phyloP scores from a whole-genome alignment of 257 asterid genomes.

The Plantago major region DNA sequence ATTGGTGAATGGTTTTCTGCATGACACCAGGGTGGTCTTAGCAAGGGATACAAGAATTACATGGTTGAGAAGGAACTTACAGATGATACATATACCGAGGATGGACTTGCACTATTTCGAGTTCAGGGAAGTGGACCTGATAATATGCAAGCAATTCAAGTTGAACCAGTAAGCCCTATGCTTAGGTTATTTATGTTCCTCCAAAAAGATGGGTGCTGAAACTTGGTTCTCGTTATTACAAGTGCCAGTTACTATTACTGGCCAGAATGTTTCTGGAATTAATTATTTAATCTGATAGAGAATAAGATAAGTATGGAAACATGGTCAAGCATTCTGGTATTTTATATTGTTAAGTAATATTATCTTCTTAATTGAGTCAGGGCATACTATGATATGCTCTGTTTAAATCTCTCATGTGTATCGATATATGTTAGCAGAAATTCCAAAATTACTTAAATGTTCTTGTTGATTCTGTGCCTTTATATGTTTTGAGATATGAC shows the following conservation, averaged over 20 bases:
- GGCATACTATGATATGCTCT: no score
- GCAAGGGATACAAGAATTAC: constrained; percentile 54
- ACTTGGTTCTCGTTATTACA: neutral
- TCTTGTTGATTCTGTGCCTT: no score
- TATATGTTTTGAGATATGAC: no score
- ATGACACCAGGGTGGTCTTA: constrained; percentile 60
- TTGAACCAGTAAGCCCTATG: constrained; percentile 56
- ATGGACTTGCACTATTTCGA: constrained; percentile 62
- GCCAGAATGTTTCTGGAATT: no score
- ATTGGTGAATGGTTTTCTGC: constrained; percentile 14
- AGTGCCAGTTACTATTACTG: no score
- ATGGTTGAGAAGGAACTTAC: constrained; percentile 47
- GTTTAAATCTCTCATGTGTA: no score
- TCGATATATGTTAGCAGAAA: no score
- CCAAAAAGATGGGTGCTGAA: neutral
- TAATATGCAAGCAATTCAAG: constrained; percentile 90
- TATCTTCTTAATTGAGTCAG: no score
- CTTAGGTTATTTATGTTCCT: constrained; percentile 1
- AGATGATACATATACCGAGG: constrained; percentile 59
- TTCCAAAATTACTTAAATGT: no score
- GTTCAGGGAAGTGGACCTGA: constrained; percentile 72
- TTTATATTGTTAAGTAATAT: neutral
- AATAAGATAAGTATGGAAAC: no score
- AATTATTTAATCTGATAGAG: no score
- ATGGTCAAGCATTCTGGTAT: no score